Evolutionary conservation across 495 filamentous ascomycete species (phyloP).

Genomic region (Thozetella sp.): DNA sequence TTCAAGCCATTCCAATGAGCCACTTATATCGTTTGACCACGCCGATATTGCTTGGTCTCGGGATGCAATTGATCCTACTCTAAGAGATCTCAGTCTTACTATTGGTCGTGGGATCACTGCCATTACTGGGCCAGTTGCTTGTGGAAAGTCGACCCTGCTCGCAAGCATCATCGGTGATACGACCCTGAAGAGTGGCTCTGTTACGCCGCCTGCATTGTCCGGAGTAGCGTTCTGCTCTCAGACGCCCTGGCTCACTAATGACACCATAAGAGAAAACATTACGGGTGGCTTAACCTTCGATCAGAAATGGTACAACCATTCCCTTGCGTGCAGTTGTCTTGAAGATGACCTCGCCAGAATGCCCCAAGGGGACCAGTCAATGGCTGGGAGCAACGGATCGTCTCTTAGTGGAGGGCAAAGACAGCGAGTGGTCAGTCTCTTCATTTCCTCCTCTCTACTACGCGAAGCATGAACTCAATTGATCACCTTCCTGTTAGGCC

Average conservation of each 20-base stretch:
- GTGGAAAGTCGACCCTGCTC: slow-evolving; percentile 42
- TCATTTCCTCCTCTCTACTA: neutral
- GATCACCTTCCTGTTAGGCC: slow-evolving; percentile 8
- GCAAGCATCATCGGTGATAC: slow-evolving; percentile 33
- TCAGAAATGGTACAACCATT: slow-evolving; percentile 57
- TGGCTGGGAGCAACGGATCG: slow-evolving; percentile 66
- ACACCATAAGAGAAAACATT: slow-evolving; percentile 38
- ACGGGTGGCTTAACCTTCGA: slow-evolving; percentile 49
- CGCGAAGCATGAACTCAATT: neutral
- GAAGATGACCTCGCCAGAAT: slow-evolving; percentile 47
- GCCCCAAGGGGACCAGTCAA: slow-evolving; percentile 55
- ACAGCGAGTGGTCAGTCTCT: slow-evolving; percentile 51
- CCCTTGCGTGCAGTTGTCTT: slow-evolving; percentile 60
- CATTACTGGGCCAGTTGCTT: slow-evolving; percentile 40
- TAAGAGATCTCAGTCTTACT: slow-evolving; percentile 4
- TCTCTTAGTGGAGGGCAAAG: slow-evolving; percentile 68
- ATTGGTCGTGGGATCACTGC: slow-evolving; percentile 14
- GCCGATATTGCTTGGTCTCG: slow-evolving; percentile 7
- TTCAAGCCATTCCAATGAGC: neutral
- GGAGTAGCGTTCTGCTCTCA: slow-evolving; percentile 44
- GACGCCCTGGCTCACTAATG: slow-evolving; percentile 40
- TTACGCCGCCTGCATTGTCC: slow-evolving; percentile 4
- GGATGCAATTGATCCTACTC: neutral
- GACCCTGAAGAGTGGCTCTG: slow-evolving; percentile 36
- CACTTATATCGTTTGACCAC: neutral